Base-by-base conservation (phyloP, 169 alveolate species). In the Cryptosporidium tyzzeri region DNA sequence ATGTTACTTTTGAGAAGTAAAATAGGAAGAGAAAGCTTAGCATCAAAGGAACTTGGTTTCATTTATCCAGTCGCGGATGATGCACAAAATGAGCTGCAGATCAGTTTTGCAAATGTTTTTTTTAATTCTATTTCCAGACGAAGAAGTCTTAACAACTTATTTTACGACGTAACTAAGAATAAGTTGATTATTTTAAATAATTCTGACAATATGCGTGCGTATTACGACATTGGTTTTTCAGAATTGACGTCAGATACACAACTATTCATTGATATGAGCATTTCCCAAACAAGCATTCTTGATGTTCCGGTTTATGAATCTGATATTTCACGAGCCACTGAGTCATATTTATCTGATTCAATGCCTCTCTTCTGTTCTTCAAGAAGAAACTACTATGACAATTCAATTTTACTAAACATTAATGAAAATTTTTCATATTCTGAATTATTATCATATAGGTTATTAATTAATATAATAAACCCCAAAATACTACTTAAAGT, bases 321-420 rank as follows among this genome's bases (percentile, higher is more conserved):
- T n/a, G 75, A 80, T 21, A 80, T 80, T 31, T 45, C 29, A 4
- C 74, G 62, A 39, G 39, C 39, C 3, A 48, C 39, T n/a, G 89
- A 80, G 18, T 67, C 23, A 10, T 65, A 44, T 48, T 12, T 80
- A 26, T 26, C 67, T n/a, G 69, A n/a, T 0, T 62, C 89, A 26
- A 41, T 80, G 75, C 89, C 89, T 61, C 53, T 16, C 21, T 62
- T 29, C 62, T 59, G 80, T 26, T 62, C 69, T 26, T 41, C 89
- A 21, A 80, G 89, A 23, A 33, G 89, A 80, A 80, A 80, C 41
- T 80, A 62, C 39, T 21, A 37, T 6, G 68, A 41, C 18, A 80
- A 80, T 44, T 80, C 75, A 45, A 44, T 80, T 26, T 23, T 80
- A 6, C 18, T 80, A 6, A 80, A 55, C 26, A 41, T 80, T 14